phyloP scores from a whole-genome alignment of 2,329 filamentous ascomycete genomes.

The Biscogniauxia marginata region DNA sequence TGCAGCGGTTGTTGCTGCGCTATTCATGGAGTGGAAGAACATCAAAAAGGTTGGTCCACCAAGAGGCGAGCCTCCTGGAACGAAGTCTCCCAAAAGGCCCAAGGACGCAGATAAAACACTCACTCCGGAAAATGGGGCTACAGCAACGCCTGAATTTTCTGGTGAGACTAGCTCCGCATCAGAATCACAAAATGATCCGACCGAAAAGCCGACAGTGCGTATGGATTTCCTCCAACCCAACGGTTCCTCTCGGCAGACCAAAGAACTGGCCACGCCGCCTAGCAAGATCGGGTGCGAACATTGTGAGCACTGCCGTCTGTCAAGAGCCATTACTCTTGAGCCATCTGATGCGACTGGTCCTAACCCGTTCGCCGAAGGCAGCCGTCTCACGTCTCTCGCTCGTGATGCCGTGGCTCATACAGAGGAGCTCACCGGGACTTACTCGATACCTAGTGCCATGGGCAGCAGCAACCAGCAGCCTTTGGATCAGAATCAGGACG shows the following conservation, averaged over 20 bases:
- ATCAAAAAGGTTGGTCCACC: conserved; percentile 46
- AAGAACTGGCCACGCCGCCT: background rate
- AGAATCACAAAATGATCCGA: conserved; percentile 2
- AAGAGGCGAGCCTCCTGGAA: conserved; percentile 1
- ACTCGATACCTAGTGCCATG: conserved; percentile 3
- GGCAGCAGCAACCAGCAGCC: background rate
- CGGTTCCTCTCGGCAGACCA: background rate
- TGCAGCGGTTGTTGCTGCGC: conserved; percentile 48
- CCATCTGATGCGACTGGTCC: conserved; percentile 1
- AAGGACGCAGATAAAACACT: conserved; percentile 4
- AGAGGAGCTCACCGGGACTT: conserved; percentile 18
- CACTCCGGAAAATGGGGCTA: background rate
- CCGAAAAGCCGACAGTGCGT: background rate
- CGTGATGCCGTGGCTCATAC: conserved; percentile 20
- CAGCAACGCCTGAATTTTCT: background rate
- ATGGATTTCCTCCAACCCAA: conserved; percentile 2
- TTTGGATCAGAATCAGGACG: background rate
- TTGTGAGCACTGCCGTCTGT: conserved; percentile 23
- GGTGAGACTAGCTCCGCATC: background rate
- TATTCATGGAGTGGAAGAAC: conserved; percentile 58
- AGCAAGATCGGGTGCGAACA: conserved; percentile 16
- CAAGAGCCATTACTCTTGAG: conserved; percentile 8
- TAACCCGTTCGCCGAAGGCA: conserved; percentile 18
- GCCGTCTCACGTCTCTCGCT: conserved; percentile 19
- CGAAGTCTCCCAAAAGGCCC: background rate